Evolutionary conservation across 2,329 filamentous ascomycete genomes (phyloP), one percentile per base, ranked within the genome.

Genomic region (Claviceps digitariae): DNA sequence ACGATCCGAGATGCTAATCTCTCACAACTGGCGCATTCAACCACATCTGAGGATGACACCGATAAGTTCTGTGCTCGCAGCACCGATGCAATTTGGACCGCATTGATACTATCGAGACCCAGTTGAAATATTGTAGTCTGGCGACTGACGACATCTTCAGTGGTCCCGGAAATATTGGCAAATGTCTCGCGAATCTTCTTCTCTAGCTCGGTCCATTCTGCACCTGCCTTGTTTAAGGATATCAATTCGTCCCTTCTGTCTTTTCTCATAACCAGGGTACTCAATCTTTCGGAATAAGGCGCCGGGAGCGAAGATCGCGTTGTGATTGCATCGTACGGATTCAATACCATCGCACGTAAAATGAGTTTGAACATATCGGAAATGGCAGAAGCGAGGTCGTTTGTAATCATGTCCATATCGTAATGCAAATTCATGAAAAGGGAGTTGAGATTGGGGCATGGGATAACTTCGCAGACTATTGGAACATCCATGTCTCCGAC

Each of bases 41-140:
- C 77, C 15, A 96, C 81, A 64, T 95, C 87, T 1, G 81, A 78
- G 0, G 86, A 82, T 1, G 81, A 80, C 0, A 90, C 67, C 1
- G 65, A 62, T 41, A 82, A 70, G 0, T 82, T 82, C 20, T 75
- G 61, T 41, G 74, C 77, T 20, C 84, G 80, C 17, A 96, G 71
- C 27, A 75, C 70, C 1, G 80, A 76, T 0, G 89, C 87, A 10
- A 95, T 74, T 62, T 95, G 90, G 5, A 84, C 77, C 0, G 89
- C 87, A 56, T 86, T 90, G 61, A 97, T 93, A 64, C 90, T 96
- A 67, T 96, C 90, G 3, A 96, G 72, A 0, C 91, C 91, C n/a
- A 95, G 78, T 54, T 86, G 82, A 61, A 91, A 95, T 49, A 97
- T 88, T 0, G 87, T 89, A 0, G 82, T 88, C 10, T 76, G 64